Conservation (phyloP, 805 yeast species). For the Monosporozyma servazzii region DNA sequence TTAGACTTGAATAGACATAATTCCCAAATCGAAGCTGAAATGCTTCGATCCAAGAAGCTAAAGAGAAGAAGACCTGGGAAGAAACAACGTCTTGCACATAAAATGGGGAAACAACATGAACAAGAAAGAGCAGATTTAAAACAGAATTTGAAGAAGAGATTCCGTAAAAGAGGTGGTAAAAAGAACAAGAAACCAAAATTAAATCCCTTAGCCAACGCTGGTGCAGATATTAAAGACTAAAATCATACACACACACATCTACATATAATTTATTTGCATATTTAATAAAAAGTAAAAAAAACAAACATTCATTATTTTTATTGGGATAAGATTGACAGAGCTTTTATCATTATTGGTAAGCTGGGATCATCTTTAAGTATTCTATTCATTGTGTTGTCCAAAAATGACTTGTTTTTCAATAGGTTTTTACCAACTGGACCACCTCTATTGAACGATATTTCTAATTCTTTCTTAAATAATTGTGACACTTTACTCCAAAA, state of each 20-base stretch:
- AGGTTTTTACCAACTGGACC: conserved; percentile 30
- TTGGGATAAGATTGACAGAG: conserved; percentile 12
- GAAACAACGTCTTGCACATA: conserved; percentile 26
- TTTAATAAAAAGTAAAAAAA: background rate
- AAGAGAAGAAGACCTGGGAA: conserved; percentile 26
- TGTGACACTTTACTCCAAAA: conserved; percentile 23
- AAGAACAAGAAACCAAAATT: conserved; percentile 21
- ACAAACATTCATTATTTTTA: background rate
- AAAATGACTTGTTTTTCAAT: conserved; percentile 14
- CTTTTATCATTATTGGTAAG: conserved; percentile 13
- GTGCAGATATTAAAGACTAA: background rate
- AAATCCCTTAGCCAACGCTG: conserved; percentile 15
- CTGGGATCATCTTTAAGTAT: conserved; percentile 6
- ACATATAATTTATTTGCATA: background rate
- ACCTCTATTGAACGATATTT: conserved; percentile 26
- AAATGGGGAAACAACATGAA: conserved; percentile 16
- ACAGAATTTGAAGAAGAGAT: conserved; percentile 24
- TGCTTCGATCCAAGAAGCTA: conserved; percentile 7
- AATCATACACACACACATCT: background rate
- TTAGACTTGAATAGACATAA: conserved; percentile 15
- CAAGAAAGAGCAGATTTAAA: conserved; percentile 18
- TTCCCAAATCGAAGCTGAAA: conserved; percentile 8
- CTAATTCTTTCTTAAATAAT: conserved; percentile 25
- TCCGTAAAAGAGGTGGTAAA: conserved; percentile 31
- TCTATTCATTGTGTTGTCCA: conserved; percentile 15